phyloP scores from a whole-genome alignment of 305 asterid species.

The Ilex paraguariensis region DNA sequence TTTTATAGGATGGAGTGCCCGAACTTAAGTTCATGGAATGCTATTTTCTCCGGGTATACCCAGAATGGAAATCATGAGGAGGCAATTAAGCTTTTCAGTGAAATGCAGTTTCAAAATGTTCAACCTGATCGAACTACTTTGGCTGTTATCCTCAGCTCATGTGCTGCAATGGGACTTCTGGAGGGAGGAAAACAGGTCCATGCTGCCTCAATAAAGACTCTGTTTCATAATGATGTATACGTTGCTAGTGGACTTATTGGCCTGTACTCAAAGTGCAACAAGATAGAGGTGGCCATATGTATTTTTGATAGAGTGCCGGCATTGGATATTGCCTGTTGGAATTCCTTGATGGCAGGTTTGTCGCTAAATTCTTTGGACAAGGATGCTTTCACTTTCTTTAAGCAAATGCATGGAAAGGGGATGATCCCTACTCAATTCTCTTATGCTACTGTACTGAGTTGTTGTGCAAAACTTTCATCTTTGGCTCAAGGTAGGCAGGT shows the following conservation, averaged over 20 bases:
- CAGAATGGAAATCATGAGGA: constrained; percentile 51
- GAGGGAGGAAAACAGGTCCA: constrained; percentile 75
- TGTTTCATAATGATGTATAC: constrained; percentile 39
- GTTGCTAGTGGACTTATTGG: constrained; percentile 69
- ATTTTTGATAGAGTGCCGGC: constrained; percentile 45
- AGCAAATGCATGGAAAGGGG: constrained; percentile 45
- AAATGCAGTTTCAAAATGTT: constrained; percentile 59
- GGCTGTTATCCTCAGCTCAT: constrained; percentile 64
- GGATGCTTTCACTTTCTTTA: constrained; percentile 54
- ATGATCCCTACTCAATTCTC: constrained; percentile 60
- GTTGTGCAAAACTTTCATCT: constrained; percentile 54
- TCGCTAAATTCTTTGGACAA: constrained; percentile 44
- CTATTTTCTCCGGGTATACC: constrained; percentile 65
- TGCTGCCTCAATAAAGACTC: constrained; percentile 42
- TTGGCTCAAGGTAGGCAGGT: constrained; percentile 58
- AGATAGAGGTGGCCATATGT: constrained; percentile 38
- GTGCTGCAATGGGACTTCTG: constrained; percentile 49
- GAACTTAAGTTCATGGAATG: constrained; percentile 74
- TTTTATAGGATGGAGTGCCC: constrained; percentile 51
- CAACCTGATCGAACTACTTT: constrained; percentile 66
- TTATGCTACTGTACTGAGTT: constrained; percentile 52
- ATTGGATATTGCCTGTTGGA: constrained; percentile 63
- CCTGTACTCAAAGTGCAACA: constrained; percentile 61
- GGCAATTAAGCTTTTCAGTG: constrained; percentile 57
- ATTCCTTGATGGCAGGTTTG: constrained; percentile 71